A percentile compares a stretch with the other conserved stretches of the same genome.
phyloP scores from a whole-genome alignment of 129 eudicot species.

The Tagetes erecta region DNA sequence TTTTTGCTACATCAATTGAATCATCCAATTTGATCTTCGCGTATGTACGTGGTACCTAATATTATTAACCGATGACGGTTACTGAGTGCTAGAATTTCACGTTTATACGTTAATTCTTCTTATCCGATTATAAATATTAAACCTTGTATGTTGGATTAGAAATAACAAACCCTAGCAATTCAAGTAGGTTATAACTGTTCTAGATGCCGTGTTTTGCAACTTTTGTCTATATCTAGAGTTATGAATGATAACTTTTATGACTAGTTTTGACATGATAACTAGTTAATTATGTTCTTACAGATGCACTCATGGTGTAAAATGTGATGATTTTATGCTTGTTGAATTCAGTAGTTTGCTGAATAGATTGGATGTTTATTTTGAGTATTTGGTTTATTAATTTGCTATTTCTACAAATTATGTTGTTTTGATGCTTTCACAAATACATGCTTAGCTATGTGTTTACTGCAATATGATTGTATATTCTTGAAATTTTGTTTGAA shows the following conservation, averaged over 20 bases:
- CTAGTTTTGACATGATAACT: too few relatives aligned
- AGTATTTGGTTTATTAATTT: not conserved
- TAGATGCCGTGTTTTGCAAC: too few relatives aligned
- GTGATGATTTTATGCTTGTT: not conserved
- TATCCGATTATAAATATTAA: not conserved
- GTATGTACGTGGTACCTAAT: not conserved
- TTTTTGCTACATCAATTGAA: not conserved
- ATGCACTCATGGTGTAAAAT: not conserved
- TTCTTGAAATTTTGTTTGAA: not conserved
- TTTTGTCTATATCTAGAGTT: too few relatives aligned
- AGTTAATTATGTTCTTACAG: too few relatives aligned
- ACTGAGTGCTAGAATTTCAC: not conserved
- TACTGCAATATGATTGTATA: not conserved
- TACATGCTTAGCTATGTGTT: not conserved
- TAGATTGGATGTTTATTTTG: not conserved
- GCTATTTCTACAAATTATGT: not conserved
- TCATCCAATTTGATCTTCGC: not conserved
- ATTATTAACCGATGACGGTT: not conserved
- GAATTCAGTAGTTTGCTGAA: not conserved
- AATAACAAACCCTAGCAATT: not conserved
- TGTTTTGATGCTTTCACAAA: not conserved
- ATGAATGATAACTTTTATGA: too few relatives aligned
- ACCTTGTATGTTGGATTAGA: not conserved
- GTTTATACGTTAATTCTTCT: not conserved
- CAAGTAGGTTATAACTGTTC: not conserved